Evolutionary conservation across 2,329 filamentous ascomycete species (phyloP), one percentile per base, ranked within the genome.

Genomic region (Paecilomyces sp.): DNA sequence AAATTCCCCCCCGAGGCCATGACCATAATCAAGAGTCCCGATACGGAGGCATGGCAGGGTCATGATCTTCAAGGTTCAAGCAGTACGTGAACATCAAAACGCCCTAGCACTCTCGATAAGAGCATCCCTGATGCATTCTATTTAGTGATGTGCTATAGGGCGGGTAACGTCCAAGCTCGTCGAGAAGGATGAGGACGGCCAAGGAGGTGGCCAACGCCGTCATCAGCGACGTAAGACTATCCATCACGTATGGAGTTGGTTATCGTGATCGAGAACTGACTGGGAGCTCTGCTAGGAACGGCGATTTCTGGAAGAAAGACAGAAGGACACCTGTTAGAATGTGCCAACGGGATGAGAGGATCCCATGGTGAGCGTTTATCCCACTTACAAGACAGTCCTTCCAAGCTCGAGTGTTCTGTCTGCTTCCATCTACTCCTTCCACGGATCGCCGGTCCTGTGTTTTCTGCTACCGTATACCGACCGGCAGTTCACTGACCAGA

Each of bases 1-100:
- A 59, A 12, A 18, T 55, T 71, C 9, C 68, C 71, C 1, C n/a
- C 57, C 4, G 70, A 72, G 50, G 64, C 61, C 6, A 54, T 64
- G 34, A 61, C 61, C 3, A 62, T 70, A 33, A 58, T 70, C 7
- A 52, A 52, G 18, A 53, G 47, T 25, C 56, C 24, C 28, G 41
- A 57, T n/a, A n/a, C 22, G 18, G 47, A 52, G 18, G 12, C 56
- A 57, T 51, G 25, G 36, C 41, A 53, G n/a, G 56, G 13, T 34
- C 31, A 22, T 33, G 31, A 57, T 24, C 34, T 22, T n/a, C 30
- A 51, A 47, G 22, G 51, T 18, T 31, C n/a, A 25, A 57, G 55
- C 33, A 53, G 47, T 57, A 30, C 56, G 47, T 57, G 41, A 47
- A 47, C 41, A 18, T 9, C 41, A 18, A 18, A 22, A 9, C 13